Evolutionary conservation across 345 rosid species (phyloP).

Genomic region (Ricinus communis): DNA sequence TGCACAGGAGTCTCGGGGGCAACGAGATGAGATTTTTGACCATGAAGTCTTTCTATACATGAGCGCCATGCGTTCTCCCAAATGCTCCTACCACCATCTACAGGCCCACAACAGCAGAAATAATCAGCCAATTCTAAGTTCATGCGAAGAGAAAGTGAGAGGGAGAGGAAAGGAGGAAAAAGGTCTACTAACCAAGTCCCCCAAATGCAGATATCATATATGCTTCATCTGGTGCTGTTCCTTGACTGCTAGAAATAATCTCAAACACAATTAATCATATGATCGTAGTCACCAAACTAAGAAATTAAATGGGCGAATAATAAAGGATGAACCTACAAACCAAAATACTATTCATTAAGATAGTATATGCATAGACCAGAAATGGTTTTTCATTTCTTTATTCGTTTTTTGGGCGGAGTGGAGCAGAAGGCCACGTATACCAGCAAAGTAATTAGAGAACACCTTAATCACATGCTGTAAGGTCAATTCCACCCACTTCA

Average conservation of each 20-base stretch:
- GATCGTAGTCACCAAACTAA: background rate
- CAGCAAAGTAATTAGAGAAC: slow-evolving; percentile 1
- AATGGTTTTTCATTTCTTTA: background rate
- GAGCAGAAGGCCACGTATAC: background rate
- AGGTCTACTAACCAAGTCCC: slow-evolving; percentile 63
- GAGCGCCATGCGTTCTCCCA: slow-evolving; percentile 89
- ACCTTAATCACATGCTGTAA: background rate
- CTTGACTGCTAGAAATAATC: slow-evolving; percentile 63
- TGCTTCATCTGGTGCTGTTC: slow-evolving; percentile 87
- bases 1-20: slow-evolving; percentile 70
- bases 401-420: background rate
- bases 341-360: background rate
- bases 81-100: slow-evolving; percentile 76
- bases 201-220: slow-evolving; percentile 98
- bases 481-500: background rate
- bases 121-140: slow-evolving; percentile 6
- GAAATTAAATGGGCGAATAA: background rate
- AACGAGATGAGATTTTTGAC: slow-evolving; percentile 48
- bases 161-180: background rate
- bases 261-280: slow-evolving; percentile 6
- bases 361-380: background rate
- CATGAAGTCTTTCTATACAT: slow-evolving; percentile 54
- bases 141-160: slow-evolving; percentile 1
- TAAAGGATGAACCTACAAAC: background rate
- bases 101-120: slow-evolving; percentile 20